Evolutionary conservation across 495 filamentous ascomycete genomes (phyloP), one percentile per base, ranked within the genome.

Genomic region (Podospora conica): DNA sequence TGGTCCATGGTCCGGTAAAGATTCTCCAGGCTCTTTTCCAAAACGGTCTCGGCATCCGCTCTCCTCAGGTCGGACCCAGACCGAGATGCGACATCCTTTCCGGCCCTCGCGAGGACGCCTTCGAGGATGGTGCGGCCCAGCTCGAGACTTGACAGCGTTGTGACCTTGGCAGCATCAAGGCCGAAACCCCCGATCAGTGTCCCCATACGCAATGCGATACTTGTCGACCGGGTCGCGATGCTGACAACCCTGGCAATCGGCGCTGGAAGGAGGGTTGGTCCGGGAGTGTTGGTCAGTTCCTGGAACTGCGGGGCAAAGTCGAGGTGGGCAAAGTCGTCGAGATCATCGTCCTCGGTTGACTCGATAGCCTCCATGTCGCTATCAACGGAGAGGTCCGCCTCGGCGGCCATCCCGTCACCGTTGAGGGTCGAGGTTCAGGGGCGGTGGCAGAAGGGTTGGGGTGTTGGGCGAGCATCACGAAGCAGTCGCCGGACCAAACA

Each of bases 181-280:
- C 87, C 84, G 53, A 85, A 82, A 5, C 86, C 85, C 2, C 88
- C 86, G 20, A 93, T 80, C 57, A 87, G 81, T 0, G 86, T 86
- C 7, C 88, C 86, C n/a, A 92, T 70, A n/a, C 89, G 86, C 40
- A 93, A 78, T 12, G 85, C 88, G 21, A 91, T 80, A 8, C 88
- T 87, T 3, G 88, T 88, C 0, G 89, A 90, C 66, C 87, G 84
- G 4, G 90, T 86, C 23, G 88, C 78, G 25, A 91, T 70, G 63
- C 88, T 91, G 57, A 93, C 85, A n/a, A 86, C 76, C 25, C 82
- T 88, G 15, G 90, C 90, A 21, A 91, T 77, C 10, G 87, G 83
- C 15, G 80, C 70, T 10, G 90, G 90, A 0, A 93, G 83, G 4
- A 93, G 83, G 1, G 90, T 89, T 24, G 79, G 74, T 27, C 86